Evolutionary conservation across 148 eudicot genomes (phyloP), one percentile per base, ranked within the genome.

Genomic region (Vaccinium vitisidaea): DNA sequence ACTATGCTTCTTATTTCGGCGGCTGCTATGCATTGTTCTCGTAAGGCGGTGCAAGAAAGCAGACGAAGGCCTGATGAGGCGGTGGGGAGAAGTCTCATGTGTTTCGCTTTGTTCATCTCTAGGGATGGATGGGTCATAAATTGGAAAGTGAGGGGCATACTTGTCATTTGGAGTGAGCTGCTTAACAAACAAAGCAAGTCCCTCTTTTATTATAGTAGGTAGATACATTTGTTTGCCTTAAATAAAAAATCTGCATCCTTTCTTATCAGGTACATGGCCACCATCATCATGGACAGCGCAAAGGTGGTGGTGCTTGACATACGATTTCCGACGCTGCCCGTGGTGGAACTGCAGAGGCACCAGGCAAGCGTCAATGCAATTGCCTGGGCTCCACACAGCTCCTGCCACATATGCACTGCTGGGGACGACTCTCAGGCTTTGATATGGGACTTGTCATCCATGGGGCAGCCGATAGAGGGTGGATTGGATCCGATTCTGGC

Each of bases 381-480:
- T 59, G 99, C 98, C 0, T 97, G 99, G 99, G 99, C 99, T 1
- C 99, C 98, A 0, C 99, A 97, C 83, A 97, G 99, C 76, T 90
- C 93, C 19, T 94, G 98, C 81, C 99, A 97, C 83, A 97, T 97
- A 4, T 97, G 99, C 83, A 94, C 96, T 9, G 98, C 98, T n/a
- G 98, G 99, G n/a, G 99, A 97, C 73, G 99, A 97, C 86, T 93
- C 95, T 55, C 99, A 97, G 87, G 98, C 99, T 16, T 79, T 97
- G 83, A 97, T 97, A 27, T 97, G 99, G 99, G 97, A 96, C 63
- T 87, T 93, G 83, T 92, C 97, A 15, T 93, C 99, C 8, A 94
- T 95, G 99, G 98, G 95, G 12, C 98, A 96, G 89, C 99, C 97
- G 0, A 91, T 95, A 2, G 99, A 96, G 71, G 99, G 99, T 14